Evolutionary conservation across 768 basidiomycete species (phyloP), one percentile per base, ranked within the genome.

Genomic region (Trametes elegans): DNA sequence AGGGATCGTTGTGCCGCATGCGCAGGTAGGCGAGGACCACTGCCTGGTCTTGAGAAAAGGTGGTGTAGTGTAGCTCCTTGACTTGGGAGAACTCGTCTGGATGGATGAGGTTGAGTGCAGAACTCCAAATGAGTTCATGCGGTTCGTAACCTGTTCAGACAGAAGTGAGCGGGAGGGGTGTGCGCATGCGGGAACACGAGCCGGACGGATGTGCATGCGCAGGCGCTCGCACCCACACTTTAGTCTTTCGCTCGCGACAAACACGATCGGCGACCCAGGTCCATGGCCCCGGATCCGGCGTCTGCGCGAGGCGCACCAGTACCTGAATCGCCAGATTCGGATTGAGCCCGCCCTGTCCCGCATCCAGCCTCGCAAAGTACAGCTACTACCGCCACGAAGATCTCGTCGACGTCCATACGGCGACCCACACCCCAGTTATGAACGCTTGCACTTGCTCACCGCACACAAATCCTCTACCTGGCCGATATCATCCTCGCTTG

Each of bases 361-460:
- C 18, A 5, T 14, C 45, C 13, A 35, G 34, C n/a, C n/a, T 35
- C 13, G 13, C 13, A 67, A 90, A 88, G 61, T 98, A 84, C 70
- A 97, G 96, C 48, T 73, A 83, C 64, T 99, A 94, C 75, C 80
- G 80, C 24, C 96, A 98, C 68, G 69, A 82, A 38, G 90, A 93
- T 67, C 79, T 99, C 67, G 73, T 98, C 56, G 96, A 94, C 34
- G 73, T 88, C 35, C 91, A 75, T 98, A 57, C 82, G 98, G 14
- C 81, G 94, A 9, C 97, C 96, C 2, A 98, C 96, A 0, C 95
- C 96, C 2, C 95, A 98, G 66, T 83, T 99, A 23, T 98, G 97
- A 96, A 98, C 97, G 0, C 80, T 94, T 65, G 94, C 96, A 0
- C 79, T 98, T 8, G 95, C 96, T 0, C 97, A 99, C 72, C 83